A percentile compares a stretch with the other conserved stretches of the same genome.
phyloP scores from a whole-genome alignment of 805 yeast species.

The Metschnikowia continentalis region DNA sequence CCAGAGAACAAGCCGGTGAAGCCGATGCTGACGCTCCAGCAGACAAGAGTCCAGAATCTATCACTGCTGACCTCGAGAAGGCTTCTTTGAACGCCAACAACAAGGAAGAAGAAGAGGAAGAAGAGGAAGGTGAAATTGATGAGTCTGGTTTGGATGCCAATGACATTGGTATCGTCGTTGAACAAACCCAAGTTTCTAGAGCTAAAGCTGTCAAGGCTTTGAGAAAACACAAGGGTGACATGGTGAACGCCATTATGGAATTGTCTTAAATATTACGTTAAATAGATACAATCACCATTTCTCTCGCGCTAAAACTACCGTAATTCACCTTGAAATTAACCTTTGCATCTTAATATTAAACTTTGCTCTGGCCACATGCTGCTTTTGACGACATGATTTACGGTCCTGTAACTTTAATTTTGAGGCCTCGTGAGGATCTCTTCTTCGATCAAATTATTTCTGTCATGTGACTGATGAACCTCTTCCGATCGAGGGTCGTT shows the following conservation, averaged over 20 bases:
- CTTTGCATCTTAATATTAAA: background rate
- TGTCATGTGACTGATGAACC: background rate
- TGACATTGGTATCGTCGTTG: conserved; percentile 81
- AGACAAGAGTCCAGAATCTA: conserved; percentile 69
- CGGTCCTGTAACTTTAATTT: background rate
- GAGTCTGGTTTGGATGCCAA: conserved; percentile 77
- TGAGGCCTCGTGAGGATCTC: background rate
- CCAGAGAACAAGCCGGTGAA: conserved; percentile 55
- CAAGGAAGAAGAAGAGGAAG: conserved; percentile 48
- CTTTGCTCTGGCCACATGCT: background rate
- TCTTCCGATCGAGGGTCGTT: background rate
- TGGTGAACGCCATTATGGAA: conserved; percentile 94
- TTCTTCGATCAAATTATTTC: background rate
- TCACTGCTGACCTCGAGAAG: conserved; percentile 77
- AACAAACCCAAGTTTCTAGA: conserved; percentile 87
- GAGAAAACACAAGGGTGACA: conserved; percentile 83
- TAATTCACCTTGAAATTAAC: background rate
- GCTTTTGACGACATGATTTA: background rate
- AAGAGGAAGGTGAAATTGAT: conserved; percentile 73
- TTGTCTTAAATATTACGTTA: conserved; percentile 35
- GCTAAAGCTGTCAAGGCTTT: conserved; percentile 89
- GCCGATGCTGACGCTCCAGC: conserved; percentile 29
- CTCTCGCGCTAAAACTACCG: background rate
- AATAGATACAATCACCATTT: background rate
- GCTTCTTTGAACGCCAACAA: conserved; percentile 49